Conservation (phyloP, 805 yeast species). For the Candida patagonica region DNA sequence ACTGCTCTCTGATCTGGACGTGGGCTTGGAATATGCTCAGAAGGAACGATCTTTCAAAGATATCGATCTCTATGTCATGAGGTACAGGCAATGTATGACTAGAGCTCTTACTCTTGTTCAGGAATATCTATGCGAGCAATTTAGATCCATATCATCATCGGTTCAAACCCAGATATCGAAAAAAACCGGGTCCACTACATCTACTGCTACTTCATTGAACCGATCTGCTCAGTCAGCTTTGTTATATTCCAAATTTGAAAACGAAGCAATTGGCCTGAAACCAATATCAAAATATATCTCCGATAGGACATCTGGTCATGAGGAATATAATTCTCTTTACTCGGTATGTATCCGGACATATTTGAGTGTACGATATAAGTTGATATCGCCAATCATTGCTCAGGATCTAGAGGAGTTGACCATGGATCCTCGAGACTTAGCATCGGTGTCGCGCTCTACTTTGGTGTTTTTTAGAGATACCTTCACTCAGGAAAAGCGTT, state of each 20-base stretch:
- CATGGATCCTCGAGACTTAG: conserved; percentile 32
- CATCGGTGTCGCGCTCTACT: conserved; percentile 53
- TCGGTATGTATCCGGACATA: conserved; percentile 59
- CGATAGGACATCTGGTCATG: conserved; percentile 31
- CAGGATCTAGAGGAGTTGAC: conserved; percentile 29
- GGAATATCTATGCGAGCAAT: conserved; percentile 43
- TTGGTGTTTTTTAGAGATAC: conserved; percentile 52
- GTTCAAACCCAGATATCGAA: conserved; percentile 12
- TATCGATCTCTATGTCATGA: conserved; percentile 52
- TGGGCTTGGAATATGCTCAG: conserved; percentile 52
- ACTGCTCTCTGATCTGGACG: conserved; percentile 51
- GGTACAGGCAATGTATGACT: conserved; percentile 77
- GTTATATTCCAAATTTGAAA: conserved; percentile 53
- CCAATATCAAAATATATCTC: conserved; percentile 31
- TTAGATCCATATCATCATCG: conserved; percentile 26
- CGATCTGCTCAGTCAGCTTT: conserved; percentile 51
- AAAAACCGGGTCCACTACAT: conserved; percentile 6
- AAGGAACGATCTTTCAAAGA: conserved; percentile 57
- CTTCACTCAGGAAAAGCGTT: conserved; percentile 48
- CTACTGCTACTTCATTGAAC: conserved; percentile 20
- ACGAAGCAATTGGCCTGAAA: conserved; percentile 33
- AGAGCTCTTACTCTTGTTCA: conserved; percentile 68
- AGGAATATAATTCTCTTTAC: conserved; percentile 57
- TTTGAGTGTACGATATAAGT: conserved; percentile 44
- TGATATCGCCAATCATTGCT: conserved; percentile 38